phyloP scores from a whole-genome alignment of 768 basidiomycete species.

The Serendipita sp. region DNA sequence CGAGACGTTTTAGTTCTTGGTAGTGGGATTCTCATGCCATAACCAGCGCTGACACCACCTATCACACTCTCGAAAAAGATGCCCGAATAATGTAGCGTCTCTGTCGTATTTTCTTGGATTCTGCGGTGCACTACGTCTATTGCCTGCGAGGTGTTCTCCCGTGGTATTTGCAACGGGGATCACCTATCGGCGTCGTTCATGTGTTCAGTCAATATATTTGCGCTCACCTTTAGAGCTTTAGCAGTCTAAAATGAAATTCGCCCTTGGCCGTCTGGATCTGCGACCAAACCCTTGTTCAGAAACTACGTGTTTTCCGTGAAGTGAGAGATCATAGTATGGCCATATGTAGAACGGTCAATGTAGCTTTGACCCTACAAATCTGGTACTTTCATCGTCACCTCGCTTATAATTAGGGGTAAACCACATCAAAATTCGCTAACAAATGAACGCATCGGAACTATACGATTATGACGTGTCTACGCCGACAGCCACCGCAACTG shows the following conservation, averaged over 20 bases:
- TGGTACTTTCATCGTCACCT: too few relatives aligned
- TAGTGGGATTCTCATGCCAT: conserved; percentile 12
- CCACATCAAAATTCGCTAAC: too few relatives aligned
- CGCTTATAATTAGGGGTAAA: too few relatives aligned
- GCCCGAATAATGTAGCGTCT: conserved; percentile 11
- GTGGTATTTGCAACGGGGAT: conserved; percentile 35
- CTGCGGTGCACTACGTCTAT: conserved; percentile 42
- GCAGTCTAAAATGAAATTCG: conserved; percentile 12
- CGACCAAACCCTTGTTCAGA: conserved; percentile 7
- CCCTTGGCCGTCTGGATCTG: conserved; percentile 12
- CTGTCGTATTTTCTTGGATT: conserved; percentile 34
- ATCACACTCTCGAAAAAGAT: conserved; percentile 15
- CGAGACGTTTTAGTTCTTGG: not conserved
- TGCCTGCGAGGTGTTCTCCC: conserved; percentile 30
- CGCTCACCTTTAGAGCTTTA: conserved; percentile 10
- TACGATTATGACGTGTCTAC: not conserved
- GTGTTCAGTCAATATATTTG: not conserved
- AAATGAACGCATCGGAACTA: not conserved
- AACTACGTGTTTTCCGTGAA: not conserved
- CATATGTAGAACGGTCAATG: too few relatives aligned
- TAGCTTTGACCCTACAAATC: too few relatives aligned
- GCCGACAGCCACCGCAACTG: not conserved
- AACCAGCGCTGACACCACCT: conserved; percentile 24
- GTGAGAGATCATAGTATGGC: conserved; percentile 6
- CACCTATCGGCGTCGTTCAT: conserved; percentile 17